Evolutionary conservation across 2,329 filamentous ascomycete species (phyloP), one percentile per base, ranked within the genome.

Genomic region (Microthyrium microscopicum): DNA sequence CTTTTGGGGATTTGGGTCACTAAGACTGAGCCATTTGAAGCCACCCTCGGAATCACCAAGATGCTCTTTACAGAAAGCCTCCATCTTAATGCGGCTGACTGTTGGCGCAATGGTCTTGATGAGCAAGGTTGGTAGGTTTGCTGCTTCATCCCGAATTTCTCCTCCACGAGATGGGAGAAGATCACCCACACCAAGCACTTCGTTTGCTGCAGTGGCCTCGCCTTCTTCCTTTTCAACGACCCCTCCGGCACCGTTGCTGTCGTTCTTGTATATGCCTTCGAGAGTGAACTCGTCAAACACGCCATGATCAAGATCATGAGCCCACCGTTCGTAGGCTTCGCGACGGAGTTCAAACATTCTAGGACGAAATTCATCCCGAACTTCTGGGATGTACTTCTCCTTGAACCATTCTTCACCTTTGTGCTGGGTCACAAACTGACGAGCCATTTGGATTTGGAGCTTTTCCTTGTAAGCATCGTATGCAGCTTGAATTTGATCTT

Each of bases 41-140:
- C 87, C 87, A 33, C 85, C 85, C 42, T 89, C 77, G 29, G 76
- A 77, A 47, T 94, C 85, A 11, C 87, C 85, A 4, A 95, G 69
- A 51, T 94, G 79, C 53, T 94, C 85, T 50, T 84, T 89, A 57
- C 85, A 93, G 48, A 95, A 94, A 3, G 75, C 75, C 54, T 98
- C 89, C 15, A 98, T 70, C 47, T 94, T 95, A 31, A 80, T 74
- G 25, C 89, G 79, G 47, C 83, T 93, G 41, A 98, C 89, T 38
- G 91, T 92, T 5, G 89, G 89, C 4, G 89, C 87, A 48, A 98
- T 84, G 0, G 89, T 98, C 62, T 98, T 98, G 64, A 98, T 94
- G 29, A 98, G 70, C 13, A 98, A 66, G 0, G 91, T 93, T 11
- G 89, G 89, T 52, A 92, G 83, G 43, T 77, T 75, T 20, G 89